phyloP scores from a whole-genome alignment of 2,329 filamentous ascomycete genomes.

The Penicillium sp. region DNA sequence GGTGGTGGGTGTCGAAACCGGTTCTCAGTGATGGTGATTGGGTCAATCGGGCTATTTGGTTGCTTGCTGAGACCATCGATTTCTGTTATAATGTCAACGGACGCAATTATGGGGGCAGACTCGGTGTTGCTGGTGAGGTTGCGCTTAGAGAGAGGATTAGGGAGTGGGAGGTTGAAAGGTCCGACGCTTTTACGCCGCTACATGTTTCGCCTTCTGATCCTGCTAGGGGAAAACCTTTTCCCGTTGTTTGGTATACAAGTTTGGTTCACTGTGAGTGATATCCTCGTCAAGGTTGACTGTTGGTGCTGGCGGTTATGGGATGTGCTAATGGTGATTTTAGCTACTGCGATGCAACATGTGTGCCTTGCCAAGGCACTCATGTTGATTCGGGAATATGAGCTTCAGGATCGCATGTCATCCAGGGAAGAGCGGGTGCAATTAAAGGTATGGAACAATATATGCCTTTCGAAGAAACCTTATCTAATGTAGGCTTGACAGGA shows the following conservation, averaged over 20 bases:
- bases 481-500: constrained; percentile 13
- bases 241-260: constrained; percentile 34
- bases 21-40: constrained; percentile 32
- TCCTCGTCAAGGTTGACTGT: not conserved
- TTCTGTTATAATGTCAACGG: constrained; percentile 30
- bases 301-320: not conserved
- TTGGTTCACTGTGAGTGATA: constrained; percentile 31
- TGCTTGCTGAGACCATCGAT: constrained; percentile 35
- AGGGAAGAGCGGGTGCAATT: constrained; percentile 17
- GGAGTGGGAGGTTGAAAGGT: constrained; percentile 29
- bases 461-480: not conserved
- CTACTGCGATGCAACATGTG: constrained; percentile 34
- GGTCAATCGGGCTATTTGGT: constrained; percentile 35
- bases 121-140: constrained; percentile 16
- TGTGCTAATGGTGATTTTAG: constrained; percentile 15
- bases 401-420: constrained; percentile 11
- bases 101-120: constrained; percentile 17
- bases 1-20: constrained; percentile 27
- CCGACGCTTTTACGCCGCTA: constrained; percentile 31
- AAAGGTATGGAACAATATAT: constrained; percentile 22
- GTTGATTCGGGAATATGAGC: constrained; percentile 23
- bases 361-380: constrained; percentile 35
- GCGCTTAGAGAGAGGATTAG: constrained; percentile 26
- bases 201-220: constrained; percentile 31
- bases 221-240: constrained; percentile 30